Evolutionary conservation across 306 rosid genomes (phyloP).

Genomic region (Cicer bijugum): DNA sequence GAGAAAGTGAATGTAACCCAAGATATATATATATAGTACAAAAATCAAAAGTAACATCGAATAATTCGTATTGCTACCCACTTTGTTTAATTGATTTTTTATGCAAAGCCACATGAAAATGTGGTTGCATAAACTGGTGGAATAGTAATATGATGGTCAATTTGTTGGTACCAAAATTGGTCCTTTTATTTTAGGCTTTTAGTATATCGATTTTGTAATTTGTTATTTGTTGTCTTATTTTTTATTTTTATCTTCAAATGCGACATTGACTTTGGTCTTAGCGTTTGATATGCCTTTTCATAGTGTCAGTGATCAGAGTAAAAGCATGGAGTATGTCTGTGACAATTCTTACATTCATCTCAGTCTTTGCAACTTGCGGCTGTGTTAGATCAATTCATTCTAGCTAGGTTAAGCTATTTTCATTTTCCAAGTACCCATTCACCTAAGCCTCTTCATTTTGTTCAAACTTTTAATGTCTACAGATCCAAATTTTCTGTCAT

Average conservation of each 20-base stretch:
- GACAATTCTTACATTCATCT: too few species aligned
- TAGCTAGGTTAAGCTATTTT: too few species aligned
- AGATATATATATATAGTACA: constrained; percentile 18
- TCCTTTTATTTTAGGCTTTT: neutral
- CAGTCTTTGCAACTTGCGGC: too few species aligned
- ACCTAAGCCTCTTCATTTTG: too few species aligned
- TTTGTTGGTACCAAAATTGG: constrained; percentile 10
- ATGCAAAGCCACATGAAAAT: too few species aligned
- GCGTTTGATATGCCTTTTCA: too few species aligned
- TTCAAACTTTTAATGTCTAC: too few species aligned
- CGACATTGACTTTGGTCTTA: constrained; percentile 18
- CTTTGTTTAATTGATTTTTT: too few species aligned
- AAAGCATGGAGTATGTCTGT: neutral
- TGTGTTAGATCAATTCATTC: too few species aligned
- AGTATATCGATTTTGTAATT: constrained; percentile 24
- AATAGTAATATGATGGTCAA: constrained; percentile 3
- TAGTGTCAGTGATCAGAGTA: neutral
- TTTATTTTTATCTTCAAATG: constrained; percentile 2
- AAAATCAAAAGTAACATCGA: constrained; percentile 34
- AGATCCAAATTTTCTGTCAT: too few species aligned
- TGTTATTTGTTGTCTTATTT: neutral
- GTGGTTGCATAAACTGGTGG: too few species aligned
- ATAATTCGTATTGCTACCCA: constrained; percentile 26
- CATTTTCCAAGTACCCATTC: too few species aligned
- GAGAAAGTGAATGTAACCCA: constrained; percentile 43